Evolutionary conservation across 202 grass and related monocot genomes (phyloP), one percentile per base, ranked within the genome.

Genomic region (Bolboschoenoplectus hybrid): DNA sequence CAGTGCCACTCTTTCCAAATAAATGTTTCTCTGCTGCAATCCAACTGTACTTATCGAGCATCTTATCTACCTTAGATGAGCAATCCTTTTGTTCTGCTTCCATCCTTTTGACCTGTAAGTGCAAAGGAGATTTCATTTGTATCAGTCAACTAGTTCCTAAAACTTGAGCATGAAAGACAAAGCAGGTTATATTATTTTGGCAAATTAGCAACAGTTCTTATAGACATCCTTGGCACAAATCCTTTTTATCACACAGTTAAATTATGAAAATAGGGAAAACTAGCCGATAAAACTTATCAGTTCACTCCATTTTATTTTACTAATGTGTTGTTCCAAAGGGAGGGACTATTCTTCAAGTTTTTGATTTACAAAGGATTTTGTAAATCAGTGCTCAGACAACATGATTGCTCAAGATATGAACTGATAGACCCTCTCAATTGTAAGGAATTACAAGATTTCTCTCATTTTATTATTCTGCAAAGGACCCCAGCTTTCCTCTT

Each of bases 41-140:
- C 97, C 97, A 99, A 73, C 89, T 91, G 86, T 96, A 89, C 82
- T 99, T 96, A 60, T 94, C 89, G 67, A 96, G 53, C 86, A 99
- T 84, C 70, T 89, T 96, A 61, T 96, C 92, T 41, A 99, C 97
- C 81, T 88, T 96, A 9, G 78, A 91, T 60, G 93, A 96, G 84
- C 92, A 99, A 63, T 99, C 97, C 76, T 93, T 96, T 87, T 99
- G 97, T 75, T 99, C 97, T 85, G 92, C 70, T 86, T 96, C 93
- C 93, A 96, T 94, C 69, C 93, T 93, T 81, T 96, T 96, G 70
- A 94, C 97, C 97, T 99, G 69, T 20, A 87, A 50, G 36, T 51
- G 43, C 32, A 55, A 78, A 78, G 51, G 51, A 57, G 11, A 57
- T 38, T 57, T 13, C 32, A 78, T 5, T n/a, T 75, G 47, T 39